Base-by-base conservation (phyloP, 305 asterid species). In the Plantago rigida region DNA sequence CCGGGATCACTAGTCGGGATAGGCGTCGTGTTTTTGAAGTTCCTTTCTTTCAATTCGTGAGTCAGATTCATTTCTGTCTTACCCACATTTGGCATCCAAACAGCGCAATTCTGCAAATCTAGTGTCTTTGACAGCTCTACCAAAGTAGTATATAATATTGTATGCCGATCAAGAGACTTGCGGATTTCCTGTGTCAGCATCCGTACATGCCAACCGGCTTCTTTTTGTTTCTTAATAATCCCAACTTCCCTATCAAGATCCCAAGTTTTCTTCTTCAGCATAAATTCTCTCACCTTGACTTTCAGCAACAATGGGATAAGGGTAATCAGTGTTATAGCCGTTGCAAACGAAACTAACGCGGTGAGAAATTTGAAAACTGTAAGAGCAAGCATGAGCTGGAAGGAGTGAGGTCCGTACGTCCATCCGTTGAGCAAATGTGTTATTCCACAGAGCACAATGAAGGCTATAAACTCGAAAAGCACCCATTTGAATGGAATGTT, bases 171-270 rank as follows among this genome's bases (percentile, higher is more conserved):
- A 13, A 93, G 85, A 42, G 96, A 89, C 69, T 81, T 93, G 2
- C 99, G 87, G 17, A 89, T 93, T 80, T 89, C 99, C 52, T 80
- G 97, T 13, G 99, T 93, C 31, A 93, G 87, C 99, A 93, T 93
- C 44, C 96, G 77, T n/a, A 93, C 99, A 51, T 93, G 94, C 85
- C 77, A 72, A 2, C 88, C 95, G 19, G 94, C 87, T 77, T 93
- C 99, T 52, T 74, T 78, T 73, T 87, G 92, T 78, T 70, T 81
- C 81, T 77, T 87, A 62, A 87, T 93, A 46, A 82, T 71, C 41
- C 87, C 96, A 52, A 93, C 96, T 73, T 89, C 88, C 34, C 88
- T 78, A 68, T 79, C 97, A 74, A 93, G 95, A 75, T 93, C 97
- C 88, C 90, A 84, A 11, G 95, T 69, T 86, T 89, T 93, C 74